Evolutionary conservation across 192 early-diverging fungal species (phyloP).

Genomic region (Dissophora ornata): DNA sequence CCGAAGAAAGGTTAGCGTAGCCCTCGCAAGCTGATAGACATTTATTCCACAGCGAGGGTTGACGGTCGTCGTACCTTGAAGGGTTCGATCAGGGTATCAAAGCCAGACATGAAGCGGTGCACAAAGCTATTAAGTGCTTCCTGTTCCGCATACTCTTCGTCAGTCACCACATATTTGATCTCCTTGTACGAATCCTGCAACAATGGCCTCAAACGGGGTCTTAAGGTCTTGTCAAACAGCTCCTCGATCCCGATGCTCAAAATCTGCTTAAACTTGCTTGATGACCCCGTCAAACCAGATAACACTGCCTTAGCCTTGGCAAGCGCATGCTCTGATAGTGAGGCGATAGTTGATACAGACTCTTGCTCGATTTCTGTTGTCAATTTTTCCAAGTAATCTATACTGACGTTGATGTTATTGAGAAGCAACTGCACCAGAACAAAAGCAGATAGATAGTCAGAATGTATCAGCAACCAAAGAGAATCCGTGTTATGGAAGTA

Average conservation of each 20-base stretch:
- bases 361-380: conserved; percentile 72
- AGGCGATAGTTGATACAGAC: conserved; percentile 60
- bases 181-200: conserved; percentile 87
- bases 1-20: too few relatives aligned
- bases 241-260: conserved; percentile 80
- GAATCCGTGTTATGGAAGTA: too few relatives aligned
- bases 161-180: conserved; percentile 88
- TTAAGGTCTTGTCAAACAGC: conserved; percentile 79
- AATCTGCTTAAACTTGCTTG: conserved; percentile 72
- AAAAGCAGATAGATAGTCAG: neutral
- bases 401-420: conserved; percentile 91
- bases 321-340: conserved; percentile 61
- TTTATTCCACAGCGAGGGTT: too few relatives aligned
- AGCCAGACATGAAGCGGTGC: conserved; percentile 80
- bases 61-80: conserved; percentile 70
- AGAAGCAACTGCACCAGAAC: conserved; percentile 66
- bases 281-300: conserved; percentile 65
- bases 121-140: conserved; percentile 85
- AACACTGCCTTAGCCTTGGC: conserved; percentile 70
- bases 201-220: conserved; percentile 81
- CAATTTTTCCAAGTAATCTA: conserved; percentile 82
- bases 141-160: conserved; percentile 91
- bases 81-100: conserved; percentile 66
- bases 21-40: too few relatives aligned
- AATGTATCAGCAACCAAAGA: too few relatives aligned